Evolutionary conservation across 257 asterid genomes (phyloP), one percentile per base, ranked within the genome.

Genomic region (Lycium barbarum): DNA sequence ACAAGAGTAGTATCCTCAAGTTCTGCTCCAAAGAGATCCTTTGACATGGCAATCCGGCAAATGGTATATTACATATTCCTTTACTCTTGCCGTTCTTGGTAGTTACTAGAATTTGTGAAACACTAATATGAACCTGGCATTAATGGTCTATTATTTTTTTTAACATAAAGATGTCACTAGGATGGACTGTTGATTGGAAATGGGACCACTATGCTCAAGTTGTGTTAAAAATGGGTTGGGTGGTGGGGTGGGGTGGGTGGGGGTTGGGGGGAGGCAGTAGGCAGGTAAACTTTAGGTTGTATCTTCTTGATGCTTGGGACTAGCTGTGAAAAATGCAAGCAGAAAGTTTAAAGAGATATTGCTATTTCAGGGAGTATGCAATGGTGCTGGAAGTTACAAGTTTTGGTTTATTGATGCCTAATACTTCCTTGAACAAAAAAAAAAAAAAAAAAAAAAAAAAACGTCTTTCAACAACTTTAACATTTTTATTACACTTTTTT

Each of bases 1-100:
- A 83, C 87, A 76, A 93, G 90, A 87, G 76, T 85, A 73, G 85
- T 91, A 86, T 90, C 91, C 76, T 86, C 97, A 35, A 91, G 90
- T 87, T 93, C 98, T 79, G 97, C 93, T 84, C 98, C 99, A 4
- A 96, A 95, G 89, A 91, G 99, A 92, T 91, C 98, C 87, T 92
- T 93, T 86, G 99, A 96, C 89, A 53, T 90, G 92, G 95, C 97
- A 82, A 91, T 92, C 83, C 93, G 97, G 83, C 98, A 92, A 89
- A 90, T 87, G 97, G 99, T 95, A 93, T 79, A 86, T 83, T 74
- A 83, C 83, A 83, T 26, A 26, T 87, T 88, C 47, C 73, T 84
- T 86, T 74, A 70, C 83, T 78, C 72, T 84, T 54, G 82, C 45
- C 4, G 40, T 33, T 65, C n/a, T 4, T 65, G 40, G 1, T 76